Base-by-base conservation (phyloP, 2,329 filamentous ascomycete species). In the Thyridium curvatum region DNA sequence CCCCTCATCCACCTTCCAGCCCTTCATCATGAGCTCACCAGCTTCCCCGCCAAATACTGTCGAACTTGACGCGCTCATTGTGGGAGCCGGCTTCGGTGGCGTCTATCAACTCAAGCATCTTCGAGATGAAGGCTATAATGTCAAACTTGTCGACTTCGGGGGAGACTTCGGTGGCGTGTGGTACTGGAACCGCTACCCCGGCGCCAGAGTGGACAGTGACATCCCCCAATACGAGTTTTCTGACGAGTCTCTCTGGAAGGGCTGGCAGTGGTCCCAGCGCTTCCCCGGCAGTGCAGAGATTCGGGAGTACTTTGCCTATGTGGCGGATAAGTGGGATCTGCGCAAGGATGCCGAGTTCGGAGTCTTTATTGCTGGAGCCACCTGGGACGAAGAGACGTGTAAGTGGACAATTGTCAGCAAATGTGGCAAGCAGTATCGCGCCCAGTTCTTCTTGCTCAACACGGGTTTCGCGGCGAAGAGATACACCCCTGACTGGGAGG, bases 281-380 rank as follows among this genome's bases (percentile, higher is more conserved):
- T 69, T 61, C 38, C 62, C 66, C 3, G 50, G 38, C n/a, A 54
- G 58, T 37, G 46, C 53, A 7, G 64, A 73, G 39, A 44, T 73
- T 2, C 58, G 59, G n/a, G 45, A 40, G 4, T 74, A 75, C 47
- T 71, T 74, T 34, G 51, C 58, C n/a, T 64, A 70, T 40, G 58
- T 72, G 4, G 68, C 63, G 32, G 54, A 65, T 14, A 60, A 62
- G 4, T 54, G 66, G 35, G 54, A 64, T n/a, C 49, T 72, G 4
- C 63, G 60, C 29, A 66, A 63, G 29, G 60, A 71, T 29, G 62
- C 57, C n/a, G 54, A 58, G 7, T 77, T 73, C 50, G 53, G 66
- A 28, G 61, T 60, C 7, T 55, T 57, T 5, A 64, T 74, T 3
- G 44, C 55, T 2, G 59, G 55, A 3, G 68, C 67, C 1, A 46